These are phyloP conservation scores for Cucumis hystrix DNA, from an alignment of 306 rosid genomes.

Conservation along the genomic window DNA sequence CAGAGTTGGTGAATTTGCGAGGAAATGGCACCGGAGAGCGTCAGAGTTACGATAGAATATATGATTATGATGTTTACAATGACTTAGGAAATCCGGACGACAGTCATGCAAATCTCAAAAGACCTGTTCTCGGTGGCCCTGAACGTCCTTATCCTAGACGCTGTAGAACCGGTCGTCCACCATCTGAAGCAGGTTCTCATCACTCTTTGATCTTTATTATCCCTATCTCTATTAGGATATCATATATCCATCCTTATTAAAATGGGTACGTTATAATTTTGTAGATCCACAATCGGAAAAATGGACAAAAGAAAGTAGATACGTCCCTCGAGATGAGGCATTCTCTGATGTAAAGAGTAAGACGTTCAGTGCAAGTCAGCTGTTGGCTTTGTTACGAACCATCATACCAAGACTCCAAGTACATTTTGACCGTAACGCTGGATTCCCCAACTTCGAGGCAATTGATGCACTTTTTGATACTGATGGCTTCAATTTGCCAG, in stretches of 20 bases:
- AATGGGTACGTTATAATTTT: too few relatives aligned
- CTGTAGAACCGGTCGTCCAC: constrained; percentile 24
- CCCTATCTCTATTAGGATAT: too few relatives aligned
- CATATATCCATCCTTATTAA: too few relatives aligned
- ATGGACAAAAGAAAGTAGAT: constrained; percentile 7
- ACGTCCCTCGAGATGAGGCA: constrained; percentile 34
- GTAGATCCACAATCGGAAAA: constrained; percentile 22
- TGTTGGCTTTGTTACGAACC: constrained; percentile 16
- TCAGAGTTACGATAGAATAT: constrained; percentile 21
- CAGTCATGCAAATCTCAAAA: not conserved
- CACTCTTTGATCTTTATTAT: too few relatives aligned
- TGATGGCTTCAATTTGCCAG: too few relatives aligned
- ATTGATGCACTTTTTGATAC: constrained; percentile 24
- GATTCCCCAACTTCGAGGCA: constrained; percentile 27
- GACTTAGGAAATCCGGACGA: constrained; percentile 32
- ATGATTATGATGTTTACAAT: constrained; percentile 40
- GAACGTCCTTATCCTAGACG: constrained; percentile 16
- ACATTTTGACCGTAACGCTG: not conserved
- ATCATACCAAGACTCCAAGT: constrained; percentile 15
- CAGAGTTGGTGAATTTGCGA: constrained; percentile 22
- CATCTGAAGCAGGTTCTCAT: not conserved
- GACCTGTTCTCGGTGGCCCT: constrained; percentile 20
- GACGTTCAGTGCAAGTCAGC: constrained; percentile 11
- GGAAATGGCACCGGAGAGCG: constrained; percentile 36
- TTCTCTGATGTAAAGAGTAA: constrained; percentile 22